Base-by-base conservation (phyloP, 169 alveolate species). In the Cryptosporidium baileyi region DNA sequence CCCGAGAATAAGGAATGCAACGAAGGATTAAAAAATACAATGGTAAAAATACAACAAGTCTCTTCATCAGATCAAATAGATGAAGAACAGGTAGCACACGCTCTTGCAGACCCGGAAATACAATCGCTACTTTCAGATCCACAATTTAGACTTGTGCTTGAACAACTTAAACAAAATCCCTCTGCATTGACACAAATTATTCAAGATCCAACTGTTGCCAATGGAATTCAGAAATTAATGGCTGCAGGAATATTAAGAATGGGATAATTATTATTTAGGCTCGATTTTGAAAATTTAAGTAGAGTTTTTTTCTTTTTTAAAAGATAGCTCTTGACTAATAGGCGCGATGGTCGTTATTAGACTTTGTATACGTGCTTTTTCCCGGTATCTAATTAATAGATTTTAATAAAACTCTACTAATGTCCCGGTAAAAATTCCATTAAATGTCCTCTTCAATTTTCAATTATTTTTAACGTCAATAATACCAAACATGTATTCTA, bases 51-150 rank as follows among this genome's bases (percentile, higher is more conserved):
- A 30, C 96, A 93, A 59, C 95, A 92, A 44, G 90, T 93, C 90
- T 92, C 94, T 11, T 92, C 90, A 36, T 91, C 95, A 7, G 94
- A 89, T 60, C 90, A 95, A 59, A 93, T 94, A 45, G 97, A 95
- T 81, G 96, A 94, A 79, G 96, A 94, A 80, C 96, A 94, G 89
- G 93, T 94, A 47, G 67, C 82, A 62, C 96, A 95, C 80, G 98
- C 98, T 47, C 92, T 93, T 92, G 95, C 95, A 74, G 99, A 98
- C 90, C 99, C 99, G 13, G 99, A 98, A 92, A 97, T 98, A 49
- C 97, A 97, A 94, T 91, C 91, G 38, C 95, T 98, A 38, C 92
- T 98, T 24, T 91, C 95, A 43, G 99, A 97, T 89, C 99, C 97
- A 43, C 99, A 96, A 90, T 95, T 96, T 91, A 94, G 94, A 80